Conservation (phyloP, 2,329 filamentous ascomycete species). For the Xylariaceae sp. region DNA sequence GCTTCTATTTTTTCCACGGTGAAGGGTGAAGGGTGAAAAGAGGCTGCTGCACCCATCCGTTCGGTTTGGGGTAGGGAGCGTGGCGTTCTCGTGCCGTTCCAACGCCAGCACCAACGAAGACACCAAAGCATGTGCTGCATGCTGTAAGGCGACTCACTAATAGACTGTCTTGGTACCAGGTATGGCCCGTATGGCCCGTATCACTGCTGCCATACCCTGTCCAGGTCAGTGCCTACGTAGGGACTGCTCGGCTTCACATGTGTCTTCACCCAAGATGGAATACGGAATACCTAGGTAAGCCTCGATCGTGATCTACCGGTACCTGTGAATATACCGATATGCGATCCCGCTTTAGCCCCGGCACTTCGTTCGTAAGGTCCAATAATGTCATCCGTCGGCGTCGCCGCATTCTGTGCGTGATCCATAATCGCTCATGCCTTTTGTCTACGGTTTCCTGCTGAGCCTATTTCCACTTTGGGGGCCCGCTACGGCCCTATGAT, state of each 20-base stretch:
- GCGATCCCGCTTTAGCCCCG: not conserved
- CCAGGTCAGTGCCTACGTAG: not conserved
- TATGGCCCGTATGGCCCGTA: slow-evolving; percentile 1
- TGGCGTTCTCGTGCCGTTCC: slow-evolving; percentile 9
- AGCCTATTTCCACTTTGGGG: slow-evolving; percentile 11
- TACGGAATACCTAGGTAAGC: slow-evolving; percentile 10
- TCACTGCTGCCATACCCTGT: not conserved
- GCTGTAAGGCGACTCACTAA: slow-evolving; percentile 1
- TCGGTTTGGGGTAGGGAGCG: not conserved
- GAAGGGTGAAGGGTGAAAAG: not conserved
- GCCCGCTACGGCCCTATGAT: slow-evolving; percentile 9
- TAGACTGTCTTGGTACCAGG: not conserved
- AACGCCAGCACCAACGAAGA: slow-evolving; percentile 2
- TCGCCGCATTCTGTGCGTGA: slow-evolving; percentile 14
- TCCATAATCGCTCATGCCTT: not conserved
- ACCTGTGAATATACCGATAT: not conserved
- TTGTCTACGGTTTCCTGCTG: not conserved
- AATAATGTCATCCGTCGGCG: not conserved
- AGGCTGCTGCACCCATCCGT: slow-evolving; percentile 3
- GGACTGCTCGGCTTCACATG: slow-evolving; percentile 4
- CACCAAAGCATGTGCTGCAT: slow-evolving; percentile 5
- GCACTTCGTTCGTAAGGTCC: slow-evolving; percentile 5
- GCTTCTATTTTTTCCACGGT: not conserved
- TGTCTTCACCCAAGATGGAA: slow-evolving; percentile 6
- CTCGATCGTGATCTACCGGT: slow-evolving; percentile 4